phyloP scores from a whole-genome alignment of 2,329 filamentous ascomycete species.

The Sporothrix pseudoabietina region DNA sequence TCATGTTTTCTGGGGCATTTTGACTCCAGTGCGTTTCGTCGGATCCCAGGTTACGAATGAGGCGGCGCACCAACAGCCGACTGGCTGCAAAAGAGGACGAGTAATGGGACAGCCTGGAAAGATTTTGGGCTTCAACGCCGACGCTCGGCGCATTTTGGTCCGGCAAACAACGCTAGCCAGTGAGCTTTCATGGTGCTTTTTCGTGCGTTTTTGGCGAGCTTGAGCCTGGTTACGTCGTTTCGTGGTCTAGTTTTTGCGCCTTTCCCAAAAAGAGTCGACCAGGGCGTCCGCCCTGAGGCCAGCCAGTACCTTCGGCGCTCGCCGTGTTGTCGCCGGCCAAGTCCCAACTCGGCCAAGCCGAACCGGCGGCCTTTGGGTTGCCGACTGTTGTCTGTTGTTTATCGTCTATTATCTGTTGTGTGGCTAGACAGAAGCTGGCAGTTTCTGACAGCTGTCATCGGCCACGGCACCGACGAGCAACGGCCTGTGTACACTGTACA shows the following conservation, averaged over 20 bases:
- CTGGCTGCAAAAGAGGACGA: constrained; percentile 8
- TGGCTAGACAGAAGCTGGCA: background rate
- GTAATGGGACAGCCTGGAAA: too few relatives aligned
- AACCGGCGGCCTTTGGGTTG: background rate
- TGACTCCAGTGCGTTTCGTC: background rate
- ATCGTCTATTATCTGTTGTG: background rate
- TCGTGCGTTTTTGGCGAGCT: background rate
- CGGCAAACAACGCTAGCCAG: constrained; percentile 3
- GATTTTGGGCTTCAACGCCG: background rate
- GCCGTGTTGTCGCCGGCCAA: background rate
- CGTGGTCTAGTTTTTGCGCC: background rate
- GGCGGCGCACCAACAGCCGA: constrained; percentile 17
- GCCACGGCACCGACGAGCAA: background rate
- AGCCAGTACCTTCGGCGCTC: background rate
- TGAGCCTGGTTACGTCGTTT: background rate
- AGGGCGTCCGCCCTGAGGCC: too few relatives aligned
- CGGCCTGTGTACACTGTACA: background rate
- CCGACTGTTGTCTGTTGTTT: background rate
- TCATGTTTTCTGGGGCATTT: constrained; percentile 1
- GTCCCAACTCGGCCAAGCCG: constrained; percentile 7
- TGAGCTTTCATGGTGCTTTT: background rate
- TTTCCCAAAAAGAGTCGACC: too few relatives aligned
- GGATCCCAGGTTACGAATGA: background rate
- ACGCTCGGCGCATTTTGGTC: constrained; percentile 8
- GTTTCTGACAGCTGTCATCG: background rate